Percentiles rank a stretch among this genome's conserved stretches.
Conservation (phyloP, 225 moss, liverwort and hornwort genomes). For the Physcomitrium patens region DNA sequence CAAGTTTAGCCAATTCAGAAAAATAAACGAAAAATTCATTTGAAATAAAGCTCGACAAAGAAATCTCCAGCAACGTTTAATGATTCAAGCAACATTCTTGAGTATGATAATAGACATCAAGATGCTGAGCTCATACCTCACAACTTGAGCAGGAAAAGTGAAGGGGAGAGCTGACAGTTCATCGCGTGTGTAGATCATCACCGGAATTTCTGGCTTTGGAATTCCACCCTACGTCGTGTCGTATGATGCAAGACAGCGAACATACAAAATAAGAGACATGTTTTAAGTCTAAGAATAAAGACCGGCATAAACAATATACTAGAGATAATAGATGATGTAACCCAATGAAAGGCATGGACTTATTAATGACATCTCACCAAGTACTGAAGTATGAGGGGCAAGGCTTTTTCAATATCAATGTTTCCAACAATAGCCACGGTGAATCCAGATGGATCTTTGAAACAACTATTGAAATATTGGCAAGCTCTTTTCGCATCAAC, state of each 20-base stretch:
- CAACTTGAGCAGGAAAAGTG: conserved; percentile 86
- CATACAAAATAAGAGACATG: conserved; percentile 13
- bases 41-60: neutral
- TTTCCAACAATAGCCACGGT: conserved; percentile 95
- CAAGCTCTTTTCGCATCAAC: conserved; percentile 86
- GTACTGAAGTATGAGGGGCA: conserved; percentile 86
- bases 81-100: conserved; percentile 3
- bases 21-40: neutral
- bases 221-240: conserved; percentile 74
- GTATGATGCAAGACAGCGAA: conserved; percentile 20
- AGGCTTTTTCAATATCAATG: conserved; percentile 83
- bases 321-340: conserved; percentile 1
- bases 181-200: conserved; percentile 83
- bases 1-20: conserved; percentile 4
- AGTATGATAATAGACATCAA: neutral
- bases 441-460: conserved; percentile 85
- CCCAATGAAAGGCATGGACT: conserved; percentile 8
- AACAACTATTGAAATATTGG: conserved; percentile 86
- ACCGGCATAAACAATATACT: conserved; percentile 2
- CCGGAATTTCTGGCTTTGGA: conserved; percentile 65
- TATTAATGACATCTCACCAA: conserved; percentile 53
- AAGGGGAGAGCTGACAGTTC: conserved; percentile 82
- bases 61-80: neutral
- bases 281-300: conserved; percentile 12
- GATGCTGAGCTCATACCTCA: conserved; percentile 55